Percentiles rank a stretch among this genome's conserved stretches.
These are phyloP conservation scores for Noccaea bulbosa DNA, from an alignment of 345 rosid genomes.

Conservation along the genomic window DNA sequence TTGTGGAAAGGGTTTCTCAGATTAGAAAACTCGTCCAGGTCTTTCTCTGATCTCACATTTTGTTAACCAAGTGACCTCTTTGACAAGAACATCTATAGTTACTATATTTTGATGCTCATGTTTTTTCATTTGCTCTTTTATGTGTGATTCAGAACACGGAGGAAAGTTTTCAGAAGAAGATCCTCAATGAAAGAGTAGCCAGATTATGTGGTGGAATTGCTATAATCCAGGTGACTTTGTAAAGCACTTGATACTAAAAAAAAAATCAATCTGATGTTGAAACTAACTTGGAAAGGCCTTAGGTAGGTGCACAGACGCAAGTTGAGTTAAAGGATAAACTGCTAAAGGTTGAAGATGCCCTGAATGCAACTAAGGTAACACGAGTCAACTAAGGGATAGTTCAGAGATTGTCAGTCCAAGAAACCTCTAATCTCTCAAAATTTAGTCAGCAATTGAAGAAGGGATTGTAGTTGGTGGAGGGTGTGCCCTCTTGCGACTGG, in stretches of 20 bases:
- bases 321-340: slow-evolving; percentile 93
- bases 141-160: slow-evolving; percentile 63
- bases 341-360: slow-evolving; percentile 85
- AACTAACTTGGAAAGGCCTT: slow-evolving; percentile 33
- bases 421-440: slow-evolving; percentile 40
- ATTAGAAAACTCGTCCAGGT: slow-evolving; percentile 73
- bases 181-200: slow-evolving; percentile 84
- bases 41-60: too few species aligned
- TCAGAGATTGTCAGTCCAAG: slow-evolving; percentile 29
- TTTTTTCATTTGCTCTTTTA: slow-evolving; percentile 6
- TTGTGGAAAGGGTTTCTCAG: slow-evolving; percentile 76
- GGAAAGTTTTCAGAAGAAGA: slow-evolving; percentile 72
- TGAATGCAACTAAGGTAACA: slow-evolving; percentile 97
- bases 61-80: too few species aligned
- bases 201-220: slow-evolving; percentile 87
- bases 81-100: background rate
- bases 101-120: slow-evolving; percentile 17
- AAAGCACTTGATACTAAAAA: slow-evolving; percentile 26
- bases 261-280: slow-evolving; percentile 5
- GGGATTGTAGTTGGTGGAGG: slow-evolving; percentile 96
- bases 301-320: slow-evolving; percentile 95
- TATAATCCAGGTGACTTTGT: slow-evolving; percentile 66
- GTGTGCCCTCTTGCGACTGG: slow-evolving; percentile 78
- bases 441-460: slow-evolving; percentile 94
- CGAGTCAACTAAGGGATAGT: too few species aligned